phyloP scores from a whole-genome alignment of 768 basidiomycete genomes.

The Gloeostereum incarnatum region DNA sequence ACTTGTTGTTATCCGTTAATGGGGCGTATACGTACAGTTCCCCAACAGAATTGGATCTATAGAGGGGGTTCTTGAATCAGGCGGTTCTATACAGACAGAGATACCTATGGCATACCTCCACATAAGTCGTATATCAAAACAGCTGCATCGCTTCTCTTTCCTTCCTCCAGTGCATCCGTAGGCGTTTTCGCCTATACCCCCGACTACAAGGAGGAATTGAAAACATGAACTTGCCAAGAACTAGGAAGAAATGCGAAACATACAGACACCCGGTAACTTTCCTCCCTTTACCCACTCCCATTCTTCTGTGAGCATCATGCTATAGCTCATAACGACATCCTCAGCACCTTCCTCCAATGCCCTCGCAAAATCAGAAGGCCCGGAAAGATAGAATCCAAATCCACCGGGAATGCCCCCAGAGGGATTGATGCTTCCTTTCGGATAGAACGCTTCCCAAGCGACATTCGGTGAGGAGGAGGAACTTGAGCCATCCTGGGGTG shows the following conservation, averaged over 20 bases:
- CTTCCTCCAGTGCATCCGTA: conserved; percentile 66
- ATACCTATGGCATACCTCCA: conserved; percentile 42
- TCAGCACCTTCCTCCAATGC: conserved; percentile 27
- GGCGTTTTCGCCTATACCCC: conserved; percentile 45
- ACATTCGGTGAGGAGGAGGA: conserved; percentile 9
- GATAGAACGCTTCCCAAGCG: conserved; percentile 59
- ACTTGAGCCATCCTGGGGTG: conserved; percentile 10
- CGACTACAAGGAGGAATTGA: conserved; percentile 26
- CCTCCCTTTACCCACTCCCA: conserved; percentile 72
- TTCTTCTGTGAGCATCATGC: conserved; percentile 50
- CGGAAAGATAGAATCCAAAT: conserved; percentile 61
- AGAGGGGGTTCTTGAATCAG: background rate
- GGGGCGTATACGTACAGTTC: conserved; percentile 71
- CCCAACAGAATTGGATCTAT: conserved; percentile 39
- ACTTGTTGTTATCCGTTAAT: conserved; percentile 30
- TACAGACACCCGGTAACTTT: conserved; percentile 67
- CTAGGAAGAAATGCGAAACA: conserved; percentile 14
- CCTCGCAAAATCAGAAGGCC: conserved; percentile 33
- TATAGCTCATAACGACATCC: conserved; percentile 57
- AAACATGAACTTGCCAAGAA: background rate
- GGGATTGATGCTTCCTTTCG: conserved; percentile 54
- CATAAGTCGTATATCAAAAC: conserved; percentile 67
- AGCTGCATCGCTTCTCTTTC: conserved; percentile 49
- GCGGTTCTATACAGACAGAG: background rate
- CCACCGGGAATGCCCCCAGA: conserved; percentile 43